Evolutionary conservation across 805 yeast species (phyloP).

Genomic region (Zygosaccharomyces bisporus): DNA sequence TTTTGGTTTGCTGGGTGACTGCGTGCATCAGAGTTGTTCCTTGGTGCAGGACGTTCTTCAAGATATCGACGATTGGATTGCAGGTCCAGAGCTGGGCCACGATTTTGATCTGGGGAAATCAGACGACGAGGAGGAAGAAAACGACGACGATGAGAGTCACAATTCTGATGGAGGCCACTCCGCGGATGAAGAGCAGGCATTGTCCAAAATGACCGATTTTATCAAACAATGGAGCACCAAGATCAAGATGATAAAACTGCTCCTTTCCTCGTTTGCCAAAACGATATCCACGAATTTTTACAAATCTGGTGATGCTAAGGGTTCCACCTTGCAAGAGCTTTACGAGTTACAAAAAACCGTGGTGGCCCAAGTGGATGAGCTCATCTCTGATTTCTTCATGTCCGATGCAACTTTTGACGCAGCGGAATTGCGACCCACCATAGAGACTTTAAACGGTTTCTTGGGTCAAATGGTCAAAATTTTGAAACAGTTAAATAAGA

Average conservation of each 20-base stretch:
- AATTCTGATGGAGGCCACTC: too few species aligned
- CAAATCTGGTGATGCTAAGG: slow-evolving; percentile 29
- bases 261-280: slow-evolving; percentile 55
- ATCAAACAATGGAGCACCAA: slow-evolving; percentile 46
- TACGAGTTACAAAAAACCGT: slow-evolving; percentile 42
- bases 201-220: slow-evolving; percentile 35
- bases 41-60: slow-evolving; percentile 59
- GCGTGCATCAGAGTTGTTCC: slow-evolving; percentile 36
- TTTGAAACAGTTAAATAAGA: slow-evolving; percentile 46
- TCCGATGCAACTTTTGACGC: slow-evolving; percentile 33
- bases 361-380: slow-evolving; percentile 50
- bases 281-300: slow-evolving; percentile 46
- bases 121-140: slow-evolving; percentile 31
- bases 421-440: slow-evolving; percentile 31
- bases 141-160: slow-evolving; percentile 32
- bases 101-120: slow-evolving; percentile 36
- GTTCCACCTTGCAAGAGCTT: slow-evolving; percentile 46
- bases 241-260: slow-evolving; percentile 49
- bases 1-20: slow-evolving; percentile 47
- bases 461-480: slow-evolving; percentile 35
- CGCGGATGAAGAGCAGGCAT: slow-evolving; percentile 35
- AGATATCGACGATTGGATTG: slow-evolving; percentile 68
- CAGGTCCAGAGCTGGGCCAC: slow-evolving; percentile 54
- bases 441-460: slow-evolving; percentile 24
- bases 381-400: slow-evolving; percentile 55